Percentiles rank a stretch among this genome's conserved stretches.
phyloP scores from a whole-genome alignment of 257 asterid genomes.

The Plectranthus barbatus region DNA sequence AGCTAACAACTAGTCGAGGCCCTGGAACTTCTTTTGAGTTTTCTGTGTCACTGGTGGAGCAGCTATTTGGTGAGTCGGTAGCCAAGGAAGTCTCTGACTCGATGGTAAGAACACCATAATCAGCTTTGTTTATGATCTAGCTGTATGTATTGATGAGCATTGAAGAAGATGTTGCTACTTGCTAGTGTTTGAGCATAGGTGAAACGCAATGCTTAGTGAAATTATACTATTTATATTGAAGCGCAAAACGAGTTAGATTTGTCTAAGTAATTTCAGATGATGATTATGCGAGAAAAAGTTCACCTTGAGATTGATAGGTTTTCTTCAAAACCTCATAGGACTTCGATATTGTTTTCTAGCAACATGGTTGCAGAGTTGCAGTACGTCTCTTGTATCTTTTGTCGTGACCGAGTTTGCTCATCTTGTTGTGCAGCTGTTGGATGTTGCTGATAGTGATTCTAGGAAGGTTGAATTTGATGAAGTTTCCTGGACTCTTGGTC shows the following conservation, averaged over 20 bases:
- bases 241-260: neutral
- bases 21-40: constrained; percentile 82
- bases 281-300: neutral
- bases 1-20: constrained; percentile 93
- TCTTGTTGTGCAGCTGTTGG: constrained; percentile 38
- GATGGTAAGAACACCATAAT: constrained; percentile 36
- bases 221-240: neutral
- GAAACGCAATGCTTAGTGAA: neutral
- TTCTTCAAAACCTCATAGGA: neutral
- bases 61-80: constrained; percentile 66
- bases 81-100: constrained; percentile 53
- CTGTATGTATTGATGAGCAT: neutral
- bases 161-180: neutral
- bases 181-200: neutral
- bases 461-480: constrained; percentile 72
- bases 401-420: neutral
- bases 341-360: neutral
- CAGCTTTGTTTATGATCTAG: neutral
- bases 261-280: neutral
- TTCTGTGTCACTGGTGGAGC: constrained; percentile 69
- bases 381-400: neutral
- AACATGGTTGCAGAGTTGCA: neutral
- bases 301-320: neutral
- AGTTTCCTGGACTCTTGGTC: constrained; percentile 71
- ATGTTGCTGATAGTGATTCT: constrained; percentile 28